Base-by-base conservation (phyloP, 2,329 filamentous ascomycete genomes). In the Verticillium dahliae region DNA sequence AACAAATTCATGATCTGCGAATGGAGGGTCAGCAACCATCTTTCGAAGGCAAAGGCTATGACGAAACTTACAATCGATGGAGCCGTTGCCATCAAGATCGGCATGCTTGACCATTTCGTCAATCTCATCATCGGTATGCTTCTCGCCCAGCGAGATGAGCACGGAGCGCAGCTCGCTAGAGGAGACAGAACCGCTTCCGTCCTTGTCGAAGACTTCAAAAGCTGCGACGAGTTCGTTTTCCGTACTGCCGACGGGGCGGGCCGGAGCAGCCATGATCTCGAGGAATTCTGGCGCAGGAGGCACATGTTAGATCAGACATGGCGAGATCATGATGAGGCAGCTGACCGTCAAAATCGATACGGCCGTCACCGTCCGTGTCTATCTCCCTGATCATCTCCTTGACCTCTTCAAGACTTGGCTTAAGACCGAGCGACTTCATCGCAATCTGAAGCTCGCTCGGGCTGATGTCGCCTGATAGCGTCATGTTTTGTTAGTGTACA, bases 191-290 rank as follows among this genome's bases (percentile, higher is more conserved):
- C 64, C 64, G 61, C 64, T 65, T 58, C 64, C 62, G 60, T 65
- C 64, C 60, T 65, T 64, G 56, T 65, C 64, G 41, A 65, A 65
- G 59, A 65, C 64, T 61, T 65, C 62, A 59, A 65, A 65, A 33
- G 64, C 64, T 56, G 61, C 63, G 52, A 65, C 63, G 34, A 65
- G 64, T 58, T 65, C 64, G 22, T 59, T 61, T 41, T 65, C 61
- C 58, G 59, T 60, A 56, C 65, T 63, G 45, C 58, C 58, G 35
- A 62, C 38, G 41, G 61, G 62, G 39, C 61, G 65, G 56, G 58
- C 62, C 15, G 64, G 64, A n/a, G 61, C 54, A 14, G 64, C 63
- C 64, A 65, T 65, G 52, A 65, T 62, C 55, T 65, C 59, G 31
- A 65, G 64, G 45, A 65, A 65, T 45, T 65, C 64, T 65, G 56